Conservation (phyloP, 768 basidiomycete species). For the Tricholoma furcatifolium region DNA sequence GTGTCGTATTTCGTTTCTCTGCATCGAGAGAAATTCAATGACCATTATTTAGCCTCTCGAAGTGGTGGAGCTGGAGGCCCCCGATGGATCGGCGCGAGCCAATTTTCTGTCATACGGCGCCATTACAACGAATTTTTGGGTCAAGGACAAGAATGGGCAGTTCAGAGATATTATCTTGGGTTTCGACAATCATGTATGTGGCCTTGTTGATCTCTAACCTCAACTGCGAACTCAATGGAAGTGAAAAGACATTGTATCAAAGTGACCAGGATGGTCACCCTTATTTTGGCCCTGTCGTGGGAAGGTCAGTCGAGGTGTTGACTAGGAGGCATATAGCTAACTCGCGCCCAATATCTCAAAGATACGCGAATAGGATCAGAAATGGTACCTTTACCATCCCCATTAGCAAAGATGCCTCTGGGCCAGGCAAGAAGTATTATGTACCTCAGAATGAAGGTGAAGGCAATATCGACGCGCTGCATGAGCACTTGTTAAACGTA, state of each 20-base stretch:
- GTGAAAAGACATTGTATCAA: constrained; percentile 30
- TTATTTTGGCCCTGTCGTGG: constrained; percentile 42
- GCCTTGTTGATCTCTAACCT: background rate
- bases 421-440: constrained; percentile 33
- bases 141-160: constrained; percentile 43
- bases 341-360: constrained; percentile 1
- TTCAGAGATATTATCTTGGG: constrained; percentile 49
- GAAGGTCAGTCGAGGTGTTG: constrained; percentile 23
- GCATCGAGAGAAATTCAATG: background rate
- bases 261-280: constrained; percentile 33
- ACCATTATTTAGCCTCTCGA: constrained; percentile 23
- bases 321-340: background rate
- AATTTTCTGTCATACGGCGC: constrained; percentile 46
- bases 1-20: background rate
- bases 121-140: constrained; percentile 43
- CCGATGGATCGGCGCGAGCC: constrained; percentile 40
- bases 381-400: constrained; percentile 45
- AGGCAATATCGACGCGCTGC: background rate
- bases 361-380: constrained; percentile 44
- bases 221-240: background rate
- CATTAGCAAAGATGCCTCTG: constrained; percentile 36
- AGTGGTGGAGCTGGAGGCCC: constrained; percentile 29
- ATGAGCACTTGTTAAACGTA: background rate
- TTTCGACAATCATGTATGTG: constrained; percentile 39
- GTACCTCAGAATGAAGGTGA: constrained; percentile 39